These are phyloP conservation scores for Fusarium foetens DNA, from an alignment of 2,329 filamentous ascomycete species.

Conservation along the genomic window DNA sequence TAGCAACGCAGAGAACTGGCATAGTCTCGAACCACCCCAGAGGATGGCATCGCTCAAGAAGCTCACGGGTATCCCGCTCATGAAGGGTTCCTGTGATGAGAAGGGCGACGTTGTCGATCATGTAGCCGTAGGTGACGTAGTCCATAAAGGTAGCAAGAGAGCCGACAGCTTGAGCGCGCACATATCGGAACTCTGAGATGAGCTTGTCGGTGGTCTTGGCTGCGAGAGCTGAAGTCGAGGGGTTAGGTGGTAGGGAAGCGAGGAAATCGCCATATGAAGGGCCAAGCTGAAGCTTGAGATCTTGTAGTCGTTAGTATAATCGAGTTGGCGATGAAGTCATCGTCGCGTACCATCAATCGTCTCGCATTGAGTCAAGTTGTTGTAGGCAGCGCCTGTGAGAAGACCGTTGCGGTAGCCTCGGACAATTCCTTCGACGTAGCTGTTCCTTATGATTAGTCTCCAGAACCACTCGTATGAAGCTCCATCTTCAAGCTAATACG, in stretches of 20 bases:
- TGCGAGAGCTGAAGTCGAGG: conserved; percentile 93
- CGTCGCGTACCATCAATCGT: conserved; percentile 83
- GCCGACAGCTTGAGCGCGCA: conserved; percentile 92
- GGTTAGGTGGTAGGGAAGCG: conserved; percentile 90
- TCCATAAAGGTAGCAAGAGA: conserved; percentile 96
- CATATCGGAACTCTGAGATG: conserved; percentile 95
- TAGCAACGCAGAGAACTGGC: conserved; percentile 96
- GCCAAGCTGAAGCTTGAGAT: conserved; percentile 96
- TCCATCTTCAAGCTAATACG: conserved; percentile 43
- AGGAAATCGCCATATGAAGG: conserved; percentile 98
- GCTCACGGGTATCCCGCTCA: conserved; percentile 94
- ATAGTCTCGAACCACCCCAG: conserved; percentile 99
- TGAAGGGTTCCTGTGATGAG: conserved; percentile 98
- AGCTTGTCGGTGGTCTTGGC: conserved; percentile 98
- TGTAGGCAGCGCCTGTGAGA: conserved; percentile 89
- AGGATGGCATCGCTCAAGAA: conserved; percentile 94
- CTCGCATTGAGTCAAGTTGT: conserved; percentile 97
- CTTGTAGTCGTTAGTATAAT: conserved; percentile 58
- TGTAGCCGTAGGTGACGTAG: conserved; percentile 98
- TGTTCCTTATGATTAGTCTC: conserved; percentile 54
- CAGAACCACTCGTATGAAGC: conserved; percentile 33
- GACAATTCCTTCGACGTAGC: conserved; percentile 97
- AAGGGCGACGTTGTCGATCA: conserved; percentile 99
- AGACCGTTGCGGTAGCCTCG: conserved; percentile 96
- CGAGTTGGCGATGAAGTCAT: background rate